Conservation (phyloP, 1,139 yeast species). For the Zygosaccharomyces pseudobailii region DNA sequence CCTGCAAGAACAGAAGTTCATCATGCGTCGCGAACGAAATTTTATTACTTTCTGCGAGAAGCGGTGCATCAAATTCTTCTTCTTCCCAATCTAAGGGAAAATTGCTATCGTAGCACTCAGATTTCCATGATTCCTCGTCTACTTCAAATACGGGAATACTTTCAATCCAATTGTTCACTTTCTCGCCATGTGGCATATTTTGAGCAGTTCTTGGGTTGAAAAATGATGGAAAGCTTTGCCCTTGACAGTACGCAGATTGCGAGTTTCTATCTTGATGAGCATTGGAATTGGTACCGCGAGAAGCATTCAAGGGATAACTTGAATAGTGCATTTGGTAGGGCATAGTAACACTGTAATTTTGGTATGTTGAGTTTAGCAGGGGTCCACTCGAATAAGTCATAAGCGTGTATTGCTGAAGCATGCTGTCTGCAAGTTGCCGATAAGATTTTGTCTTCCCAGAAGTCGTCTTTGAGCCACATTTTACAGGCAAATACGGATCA, state of each 20-base stretch:
- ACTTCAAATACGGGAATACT: constrained; percentile 44
- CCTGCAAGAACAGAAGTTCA: constrained; percentile 29
- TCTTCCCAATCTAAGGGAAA: constrained; percentile 32
- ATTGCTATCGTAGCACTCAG: constrained; percentile 22
- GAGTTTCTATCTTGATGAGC: not conserved
- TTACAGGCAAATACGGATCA: constrained; percentile 7
- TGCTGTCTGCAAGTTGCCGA: constrained; percentile 5
- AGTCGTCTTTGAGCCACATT: constrained; percentile 7
- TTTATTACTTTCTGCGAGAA: constrained; percentile 4
- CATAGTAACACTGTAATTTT: constrained; percentile 11
- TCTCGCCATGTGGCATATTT: constrained; percentile 59
- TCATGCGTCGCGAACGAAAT: constrained; percentile 24
- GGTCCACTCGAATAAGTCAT: constrained; percentile 17
- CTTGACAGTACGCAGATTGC: constrained; percentile 4
- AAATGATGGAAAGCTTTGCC: constrained; percentile 35
- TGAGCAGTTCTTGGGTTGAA: constrained; percentile 57
- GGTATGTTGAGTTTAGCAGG: constrained; percentile 11
- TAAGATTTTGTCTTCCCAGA: constrained; percentile 6
- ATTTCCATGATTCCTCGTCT: constrained; percentile 16
- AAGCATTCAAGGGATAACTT: constrained; percentile 5
- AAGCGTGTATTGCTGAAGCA: constrained; percentile 15
- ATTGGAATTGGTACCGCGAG: not conserved
- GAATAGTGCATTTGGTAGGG: constrained; percentile 12
- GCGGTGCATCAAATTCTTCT: constrained; percentile 25
- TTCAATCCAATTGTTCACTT: constrained; percentile 57